Conservation (phyloP, 163 green algal genomes). For the Chloroidium sp. region DNA sequence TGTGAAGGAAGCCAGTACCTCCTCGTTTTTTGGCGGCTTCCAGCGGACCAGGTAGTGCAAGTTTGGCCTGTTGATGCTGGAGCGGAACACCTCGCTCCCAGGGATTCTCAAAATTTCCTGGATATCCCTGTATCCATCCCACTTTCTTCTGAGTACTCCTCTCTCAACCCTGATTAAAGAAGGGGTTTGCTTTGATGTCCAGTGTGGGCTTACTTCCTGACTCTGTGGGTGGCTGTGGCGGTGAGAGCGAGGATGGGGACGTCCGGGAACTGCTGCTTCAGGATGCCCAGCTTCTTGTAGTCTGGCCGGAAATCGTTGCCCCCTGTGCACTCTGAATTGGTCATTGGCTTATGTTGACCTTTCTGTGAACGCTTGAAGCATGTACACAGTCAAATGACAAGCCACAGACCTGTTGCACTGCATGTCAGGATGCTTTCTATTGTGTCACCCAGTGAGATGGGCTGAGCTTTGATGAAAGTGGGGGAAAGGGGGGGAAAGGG, state of each 20-base stretch:
- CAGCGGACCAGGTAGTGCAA: conserved; percentile 48
- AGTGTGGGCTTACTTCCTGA: background rate
- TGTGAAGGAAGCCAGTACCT: too few species aligned
- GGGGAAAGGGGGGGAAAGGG: too few species aligned
- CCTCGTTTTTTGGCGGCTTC: background rate
- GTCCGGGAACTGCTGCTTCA: conserved; percentile 44
- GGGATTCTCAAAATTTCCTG: conserved; percentile 59
- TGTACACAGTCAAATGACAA: background rate
- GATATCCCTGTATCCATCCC: conserved; percentile 39
- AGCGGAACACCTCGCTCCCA: conserved; percentile 47
- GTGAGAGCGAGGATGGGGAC: conserved; percentile 79
- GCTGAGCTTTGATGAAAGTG: too few species aligned
- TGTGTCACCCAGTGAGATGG: too few species aligned
- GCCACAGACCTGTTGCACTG: too few species aligned
- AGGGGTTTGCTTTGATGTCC: background rate
- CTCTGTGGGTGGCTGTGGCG: conserved; percentile 60
- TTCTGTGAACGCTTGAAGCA: background rate
- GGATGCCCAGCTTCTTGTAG: conserved; percentile 44
- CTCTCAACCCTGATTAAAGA: background rate
- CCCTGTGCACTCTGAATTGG: background rate
- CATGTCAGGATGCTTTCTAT: too few species aligned
- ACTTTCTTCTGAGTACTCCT: too few species aligned
- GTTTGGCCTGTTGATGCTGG: conserved; percentile 57
- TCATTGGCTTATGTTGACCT: background rate
- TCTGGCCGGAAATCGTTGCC: conserved; percentile 23